Percentiles rank a stretch among this genome's conserved stretches.
Conservation (phyloP, 306 rosid species). For the Trifolium fragiferum region DNA sequence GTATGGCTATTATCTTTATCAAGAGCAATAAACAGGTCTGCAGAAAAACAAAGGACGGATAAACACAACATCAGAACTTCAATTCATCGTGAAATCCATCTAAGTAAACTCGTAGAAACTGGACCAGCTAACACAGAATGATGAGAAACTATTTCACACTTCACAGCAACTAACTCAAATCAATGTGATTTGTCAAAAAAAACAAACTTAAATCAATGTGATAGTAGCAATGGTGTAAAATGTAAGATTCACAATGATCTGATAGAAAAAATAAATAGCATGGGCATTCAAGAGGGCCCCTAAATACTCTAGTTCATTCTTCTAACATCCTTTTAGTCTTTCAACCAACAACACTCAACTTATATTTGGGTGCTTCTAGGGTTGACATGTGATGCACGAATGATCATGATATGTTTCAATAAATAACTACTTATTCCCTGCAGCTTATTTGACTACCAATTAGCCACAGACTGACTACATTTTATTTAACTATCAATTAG, state of each 20-base stretch:
- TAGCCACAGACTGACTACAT: no score
- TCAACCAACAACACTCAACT: not conserved
- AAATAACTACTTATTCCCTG: not conserved
- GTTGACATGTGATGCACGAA: not conserved
- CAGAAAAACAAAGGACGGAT: constrained; percentile 38
- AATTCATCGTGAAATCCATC: constrained; percentile 13
- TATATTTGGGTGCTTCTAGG: constrained; percentile 1
- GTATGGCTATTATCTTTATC: constrained; percentile 81
- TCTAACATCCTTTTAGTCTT: not conserved
- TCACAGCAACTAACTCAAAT: constrained; percentile 6
- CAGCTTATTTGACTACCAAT: not conserved
- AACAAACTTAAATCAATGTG: not conserved
- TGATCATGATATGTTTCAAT: not conserved
- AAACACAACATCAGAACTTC: constrained; percentile 25
- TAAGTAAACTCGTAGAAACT: not conserved
- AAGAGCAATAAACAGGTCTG: constrained; percentile 94
- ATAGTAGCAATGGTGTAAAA: constrained; percentile 11
- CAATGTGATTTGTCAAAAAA: no score
- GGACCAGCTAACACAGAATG: constrained; percentile 15
- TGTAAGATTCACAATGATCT: constrained; percentile 12
- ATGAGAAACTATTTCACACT: not conserved
- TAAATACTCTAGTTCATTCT: not conserved
- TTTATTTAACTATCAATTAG: no score
- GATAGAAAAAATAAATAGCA: not conserved
- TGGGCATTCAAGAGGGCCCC: not conserved